Percentiles rank a stretch among this genome's conserved stretches.
Evolutionary conservation across 768 basidiomycete genomes (phyloP).

Genomic region (Cystobasidiopsis lactophilus): DNA sequence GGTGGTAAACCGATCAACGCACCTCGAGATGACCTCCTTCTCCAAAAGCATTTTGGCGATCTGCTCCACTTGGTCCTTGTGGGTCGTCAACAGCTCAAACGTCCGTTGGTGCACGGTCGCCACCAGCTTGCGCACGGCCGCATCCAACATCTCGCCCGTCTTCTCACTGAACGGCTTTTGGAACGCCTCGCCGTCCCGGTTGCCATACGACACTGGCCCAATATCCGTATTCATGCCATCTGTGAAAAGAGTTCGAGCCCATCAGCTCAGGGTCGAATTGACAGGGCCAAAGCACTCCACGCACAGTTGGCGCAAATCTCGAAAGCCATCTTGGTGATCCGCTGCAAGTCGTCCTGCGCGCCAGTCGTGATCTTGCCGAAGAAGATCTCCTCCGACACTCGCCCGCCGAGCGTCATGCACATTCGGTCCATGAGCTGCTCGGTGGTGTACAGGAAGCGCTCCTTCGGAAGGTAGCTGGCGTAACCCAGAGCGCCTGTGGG

Average conservation of each 20-base stretch:
- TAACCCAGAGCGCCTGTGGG: slow-evolving; percentile 44
- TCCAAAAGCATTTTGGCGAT: slow-evolving; percentile 73
- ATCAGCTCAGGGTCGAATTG: slow-evolving; percentile 29
- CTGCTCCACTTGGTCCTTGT: slow-evolving; percentile 74
- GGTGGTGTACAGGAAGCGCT: slow-evolving; percentile 83
- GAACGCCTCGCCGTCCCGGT: slow-evolving; percentile 68
- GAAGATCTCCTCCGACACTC: slow-evolving; percentile 96
- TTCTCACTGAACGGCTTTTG: slow-evolving; percentile 97
- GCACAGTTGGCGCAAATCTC: slow-evolving; percentile 29
- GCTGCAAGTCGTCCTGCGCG: slow-evolving; percentile 92
- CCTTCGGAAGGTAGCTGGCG: slow-evolving; percentile 90
- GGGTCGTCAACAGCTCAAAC: slow-evolving; percentile 50
- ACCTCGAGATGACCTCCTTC: slow-evolving; percentile 68
- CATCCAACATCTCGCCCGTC: slow-evolving; percentile 80
- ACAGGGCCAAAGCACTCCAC: background rate
- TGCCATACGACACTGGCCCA: slow-evolving; percentile 89
- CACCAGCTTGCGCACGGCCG: slow-evolving; percentile 88
- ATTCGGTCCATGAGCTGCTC: slow-evolving; percentile 88
- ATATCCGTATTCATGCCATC: slow-evolving; percentile 93
- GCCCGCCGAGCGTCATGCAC: slow-evolving; percentile 94
- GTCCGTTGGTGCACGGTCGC: slow-evolving; percentile 67
- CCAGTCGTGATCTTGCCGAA: slow-evolving; percentile 88
- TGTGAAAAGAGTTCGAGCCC: too few relatives aligned
- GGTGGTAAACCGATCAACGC: background rate
- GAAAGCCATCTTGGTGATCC: slow-evolving; percentile 94